Evolutionary conservation across 2,329 filamentous ascomycete genomes (phyloP).

Genomic region (Calonectria hawksworthii): DNA sequence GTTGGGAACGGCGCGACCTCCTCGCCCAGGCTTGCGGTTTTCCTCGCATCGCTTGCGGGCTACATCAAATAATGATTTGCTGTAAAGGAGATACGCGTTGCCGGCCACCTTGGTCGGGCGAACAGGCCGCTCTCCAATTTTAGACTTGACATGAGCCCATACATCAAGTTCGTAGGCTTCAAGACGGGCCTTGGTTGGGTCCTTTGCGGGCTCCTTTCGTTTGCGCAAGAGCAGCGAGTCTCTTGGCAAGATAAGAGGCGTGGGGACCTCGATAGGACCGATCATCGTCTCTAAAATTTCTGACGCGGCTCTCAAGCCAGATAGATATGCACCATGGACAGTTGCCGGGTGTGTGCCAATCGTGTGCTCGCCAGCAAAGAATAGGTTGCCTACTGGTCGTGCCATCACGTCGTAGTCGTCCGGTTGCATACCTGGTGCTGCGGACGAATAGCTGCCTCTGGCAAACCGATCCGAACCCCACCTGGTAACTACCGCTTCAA

Average conservation of each 20-base stretch:
- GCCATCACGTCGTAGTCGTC: constrained; percentile 97
- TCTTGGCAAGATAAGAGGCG: constrained; percentile 80
- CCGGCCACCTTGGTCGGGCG: constrained; percentile 80
- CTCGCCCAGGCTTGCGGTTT: constrained; percentile 72
- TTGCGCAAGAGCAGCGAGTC: constrained; percentile 66
- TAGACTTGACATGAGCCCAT: constrained; percentile 64
- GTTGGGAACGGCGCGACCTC: constrained; percentile 75
- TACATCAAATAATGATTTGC: constrained; percentile 80
- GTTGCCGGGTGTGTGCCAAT: constrained; percentile 96
- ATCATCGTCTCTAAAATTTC: constrained; percentile 86
- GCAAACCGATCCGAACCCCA: constrained; percentile 94
- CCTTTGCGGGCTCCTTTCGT: constrained; percentile 65
- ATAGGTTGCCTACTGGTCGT: constrained; percentile 84
- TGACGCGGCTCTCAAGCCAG: constrained; percentile 88
- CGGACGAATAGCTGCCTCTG: constrained; percentile 95
- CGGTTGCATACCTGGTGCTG: constrained; percentile 83
- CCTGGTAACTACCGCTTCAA: constrained; percentile 90
- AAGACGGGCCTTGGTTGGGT: constrained; percentile 65
- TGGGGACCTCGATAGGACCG: constrained; percentile 83
- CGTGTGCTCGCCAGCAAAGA: constrained; percentile 97
- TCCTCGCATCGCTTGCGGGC: constrained; percentile 74
- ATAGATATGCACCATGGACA: constrained; percentile 96
- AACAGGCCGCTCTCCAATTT: constrained; percentile 81
- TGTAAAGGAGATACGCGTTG: constrained; percentile 92
- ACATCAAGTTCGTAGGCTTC: constrained; percentile 70